Evolutionary conservation across 2,329 filamentous ascomycete genomes (phyloP).

Genomic region (Aspergillus viridinutans): DNA sequence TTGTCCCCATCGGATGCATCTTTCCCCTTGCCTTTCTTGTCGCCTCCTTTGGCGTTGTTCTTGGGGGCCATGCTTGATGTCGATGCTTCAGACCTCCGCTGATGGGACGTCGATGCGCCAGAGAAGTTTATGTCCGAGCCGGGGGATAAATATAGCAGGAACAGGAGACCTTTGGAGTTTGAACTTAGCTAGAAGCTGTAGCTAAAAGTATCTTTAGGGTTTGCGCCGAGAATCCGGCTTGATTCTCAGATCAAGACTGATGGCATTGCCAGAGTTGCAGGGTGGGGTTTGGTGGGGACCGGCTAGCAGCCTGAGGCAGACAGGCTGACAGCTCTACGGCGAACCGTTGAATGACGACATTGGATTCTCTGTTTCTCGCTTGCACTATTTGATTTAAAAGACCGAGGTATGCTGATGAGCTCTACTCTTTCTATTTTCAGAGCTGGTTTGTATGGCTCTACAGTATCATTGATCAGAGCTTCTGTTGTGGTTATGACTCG

Average conservation of each 20-base stretch:
- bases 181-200: not conserved
- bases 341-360: constrained; percentile 7
- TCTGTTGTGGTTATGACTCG: not conserved
- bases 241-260: too few species aligned
- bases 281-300: not conserved
- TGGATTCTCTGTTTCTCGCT: not conserved
- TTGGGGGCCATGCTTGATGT: constrained; percentile 38
- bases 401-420: not conserved
- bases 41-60: constrained; percentile 36
- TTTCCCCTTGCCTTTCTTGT: constrained; percentile 41
- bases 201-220: not conserved
- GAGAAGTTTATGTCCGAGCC: not conserved
- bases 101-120: not conserved
- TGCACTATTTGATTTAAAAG: not conserved
- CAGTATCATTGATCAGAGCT: not conserved
- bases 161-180: not conserved
- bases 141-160: not conserved
- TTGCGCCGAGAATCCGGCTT: not conserved
- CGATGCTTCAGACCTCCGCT: not conserved
- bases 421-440: not conserved
- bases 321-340: not conserved
- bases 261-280: not conserved
- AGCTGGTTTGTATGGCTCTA: not conserved
- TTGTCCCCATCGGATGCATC: constrained; percentile 30
- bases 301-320: constrained; percentile 2